Percentiles rank a stretch among this genome's conserved stretches.
phyloP scores from a whole-genome alignment of 352 stramenopile species.

The Phytopythium ostracodes region DNA sequence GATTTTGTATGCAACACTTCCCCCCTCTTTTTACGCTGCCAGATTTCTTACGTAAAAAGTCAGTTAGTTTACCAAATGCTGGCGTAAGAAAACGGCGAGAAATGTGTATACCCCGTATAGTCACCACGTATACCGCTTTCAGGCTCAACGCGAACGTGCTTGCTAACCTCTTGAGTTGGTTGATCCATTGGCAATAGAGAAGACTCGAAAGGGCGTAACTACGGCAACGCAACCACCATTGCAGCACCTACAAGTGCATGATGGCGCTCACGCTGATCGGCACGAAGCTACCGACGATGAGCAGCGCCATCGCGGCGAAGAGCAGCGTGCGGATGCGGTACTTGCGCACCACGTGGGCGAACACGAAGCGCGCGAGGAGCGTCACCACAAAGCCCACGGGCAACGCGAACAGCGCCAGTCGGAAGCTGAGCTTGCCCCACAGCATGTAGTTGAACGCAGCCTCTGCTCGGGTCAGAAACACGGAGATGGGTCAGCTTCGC shows the following conservation, averaged over 20 bases:
- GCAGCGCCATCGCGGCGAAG: slow-evolving; percentile 23
- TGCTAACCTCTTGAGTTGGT: too few species aligned
- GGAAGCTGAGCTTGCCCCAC: slow-evolving; percentile 32
- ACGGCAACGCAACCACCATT: too few species aligned
- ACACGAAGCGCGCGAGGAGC: slow-evolving; percentile 25
- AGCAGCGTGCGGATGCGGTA: slow-evolving; percentile 27
- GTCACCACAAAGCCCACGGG: slow-evolving; percentile 32
- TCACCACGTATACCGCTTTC: too few species aligned
- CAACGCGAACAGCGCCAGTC: slow-evolving; percentile 20
- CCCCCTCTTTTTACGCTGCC: slow-evolving; percentile 5
- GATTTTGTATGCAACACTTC: not conserved
- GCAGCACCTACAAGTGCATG: not conserved
- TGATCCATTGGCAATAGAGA: too few species aligned
- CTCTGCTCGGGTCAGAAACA: slow-evolving; percentile 12
- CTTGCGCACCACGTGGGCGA: slow-evolving; percentile 31
- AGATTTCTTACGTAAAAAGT: slow-evolving; percentile 7
- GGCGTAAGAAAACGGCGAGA: too few species aligned
- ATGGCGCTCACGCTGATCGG: slow-evolving; percentile 19
- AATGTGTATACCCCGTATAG: too few species aligned
- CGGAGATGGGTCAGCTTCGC: not conserved
- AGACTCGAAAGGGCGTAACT: too few species aligned
- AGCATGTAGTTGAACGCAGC: slow-evolving; percentile 37
- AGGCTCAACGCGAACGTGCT: too few species aligned
- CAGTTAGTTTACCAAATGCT: not conserved
- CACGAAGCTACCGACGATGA: slow-evolving; percentile 32